These are phyloP conservation scores for Cryphonectria naterciae DNA, from an alignment of 2,329 filamentous ascomycete species.

Conservation along the genomic window DNA sequence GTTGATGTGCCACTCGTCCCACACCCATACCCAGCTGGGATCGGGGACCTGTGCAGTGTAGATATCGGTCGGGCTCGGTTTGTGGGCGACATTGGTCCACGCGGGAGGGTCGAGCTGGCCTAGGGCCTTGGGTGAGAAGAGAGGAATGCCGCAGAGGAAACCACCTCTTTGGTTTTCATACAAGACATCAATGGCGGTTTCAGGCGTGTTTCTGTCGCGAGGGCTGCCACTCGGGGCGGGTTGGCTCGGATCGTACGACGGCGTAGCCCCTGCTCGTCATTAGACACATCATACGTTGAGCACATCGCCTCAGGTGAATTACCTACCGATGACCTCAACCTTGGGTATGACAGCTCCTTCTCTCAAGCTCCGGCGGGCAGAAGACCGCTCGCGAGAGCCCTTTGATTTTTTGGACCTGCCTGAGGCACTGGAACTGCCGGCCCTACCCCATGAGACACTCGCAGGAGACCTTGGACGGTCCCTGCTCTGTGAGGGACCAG, in stretches of 20 bases:
- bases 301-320: not conserved
- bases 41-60: conserved; percentile 91
- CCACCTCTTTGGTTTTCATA: conserved; percentile 95
- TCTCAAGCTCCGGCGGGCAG: not conserved
- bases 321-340: conserved; percentile 23
- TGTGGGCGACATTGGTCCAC: conserved; percentile 77
- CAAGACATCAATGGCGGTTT: conserved; percentile 76
- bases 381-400: conserved; percentile 6
- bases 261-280: conserved; percentile 24
- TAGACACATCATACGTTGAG: not conserved
- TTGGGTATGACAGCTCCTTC: conserved; percentile 12
- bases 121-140: conserved; percentile 87
- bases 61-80: conserved; percentile 67
- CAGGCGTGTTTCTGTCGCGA: conserved; percentile 38
- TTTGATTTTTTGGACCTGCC: conserved; percentile 15
- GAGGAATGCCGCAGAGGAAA: conserved; percentile 84
- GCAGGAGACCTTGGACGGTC: not conserved
- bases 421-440: conserved; percentile 9
- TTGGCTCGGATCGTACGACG: conserved; percentile 13
- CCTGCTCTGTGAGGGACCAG: conserved; percentile 6
- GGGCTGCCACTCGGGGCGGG: not conserved
- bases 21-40: conserved; percentile 90
- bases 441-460: conserved; percentile 7
- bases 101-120: conserved; percentile 82
- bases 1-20: conserved; percentile 67